Conservation (phyloP, 2,329 filamentous ascomycete genomes). For the Sclerotinia sclerotiorum region DNA sequence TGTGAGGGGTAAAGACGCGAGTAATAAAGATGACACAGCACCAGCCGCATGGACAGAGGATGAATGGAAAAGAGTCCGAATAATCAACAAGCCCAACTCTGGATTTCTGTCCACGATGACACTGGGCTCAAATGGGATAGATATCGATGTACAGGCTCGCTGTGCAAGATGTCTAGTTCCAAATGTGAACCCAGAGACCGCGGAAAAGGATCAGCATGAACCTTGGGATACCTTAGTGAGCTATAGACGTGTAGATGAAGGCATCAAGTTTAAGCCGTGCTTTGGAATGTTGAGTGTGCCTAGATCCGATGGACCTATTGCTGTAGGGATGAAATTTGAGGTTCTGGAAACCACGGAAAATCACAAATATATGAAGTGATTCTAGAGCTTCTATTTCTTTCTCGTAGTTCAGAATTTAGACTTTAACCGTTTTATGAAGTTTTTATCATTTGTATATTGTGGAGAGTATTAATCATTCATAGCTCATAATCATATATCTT, state of each 20-base stretch:
- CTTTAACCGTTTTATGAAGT: background rate
- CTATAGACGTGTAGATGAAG: slow-evolving; percentile 59
- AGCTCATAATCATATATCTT: too few species aligned
- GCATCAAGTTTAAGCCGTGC: slow-evolving; percentile 63
- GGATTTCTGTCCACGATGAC: slow-evolving; percentile 9
- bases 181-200: slow-evolving; percentile 60
- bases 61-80: slow-evolving; percentile 58
- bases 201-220: slow-evolving; percentile 46
- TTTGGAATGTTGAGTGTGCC: slow-evolving; percentile 67
- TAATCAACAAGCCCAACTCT: slow-evolving; percentile 35
- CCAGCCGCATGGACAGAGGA: slow-evolving; percentile 56
- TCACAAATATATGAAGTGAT: slow-evolving; percentile 52
- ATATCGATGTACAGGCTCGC: slow-evolving; percentile 61
- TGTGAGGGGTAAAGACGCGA: slow-evolving; percentile 49
- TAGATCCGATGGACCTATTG: slow-evolving; percentile 52
- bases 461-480: background rate
- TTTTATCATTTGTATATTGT: background rate
- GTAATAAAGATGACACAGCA: slow-evolving; percentile 38
- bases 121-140: slow-evolving; percentile 29
- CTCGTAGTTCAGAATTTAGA: background rate
- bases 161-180: slow-evolving; percentile 69
- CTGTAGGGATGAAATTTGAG: slow-evolving; percentile 59
- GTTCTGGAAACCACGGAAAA: slow-evolving; percentile 56
- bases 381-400: slow-evolving; percentile 18
- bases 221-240: slow-evolving; percentile 57